These are phyloP conservation scores for Alnus glutinosa DNA, from an alignment of 306 rosid species.

Conservation along the genomic window DNA sequence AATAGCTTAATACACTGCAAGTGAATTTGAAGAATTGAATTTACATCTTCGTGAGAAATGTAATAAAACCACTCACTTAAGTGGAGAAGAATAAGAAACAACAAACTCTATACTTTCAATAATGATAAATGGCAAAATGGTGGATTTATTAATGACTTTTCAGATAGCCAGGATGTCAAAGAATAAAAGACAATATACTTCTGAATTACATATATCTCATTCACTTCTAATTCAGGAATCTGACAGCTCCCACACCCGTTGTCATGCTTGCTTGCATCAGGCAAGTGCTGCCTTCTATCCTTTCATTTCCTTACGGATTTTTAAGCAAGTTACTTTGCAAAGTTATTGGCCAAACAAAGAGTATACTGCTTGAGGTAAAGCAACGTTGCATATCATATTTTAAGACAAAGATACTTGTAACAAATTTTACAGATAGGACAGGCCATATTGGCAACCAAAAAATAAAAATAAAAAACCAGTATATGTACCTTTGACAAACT, in stretches of 20 bases:
- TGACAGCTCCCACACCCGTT: background rate
- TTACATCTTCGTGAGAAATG: background rate
- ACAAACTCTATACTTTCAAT: slow-evolving; percentile 3
- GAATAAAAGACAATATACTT: background rate
- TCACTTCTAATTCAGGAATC: background rate
- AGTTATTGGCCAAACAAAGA: background rate
- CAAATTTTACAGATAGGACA: background rate
- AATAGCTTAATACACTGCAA: background rate
- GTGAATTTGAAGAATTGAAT: background rate
- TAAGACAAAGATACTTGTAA: background rate
- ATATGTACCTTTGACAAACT: slow-evolving; percentile 76
- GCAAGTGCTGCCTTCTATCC: background rate
- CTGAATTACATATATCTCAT: background rate
- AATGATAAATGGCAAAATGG: slow-evolving; percentile 2
- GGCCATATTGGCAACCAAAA: background rate
- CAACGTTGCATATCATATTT: background rate
- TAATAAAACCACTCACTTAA: background rate
- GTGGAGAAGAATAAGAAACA: slow-evolving; percentile 9
- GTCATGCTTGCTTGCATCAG: background rate
- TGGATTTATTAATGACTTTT: background rate
- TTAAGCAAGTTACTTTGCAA: background rate
- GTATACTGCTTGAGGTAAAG: background rate
- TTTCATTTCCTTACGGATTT: background rate
- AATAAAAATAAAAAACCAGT: too few relatives aligned
- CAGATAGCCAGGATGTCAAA: background rate